phyloP scores from a whole-genome alignment of 768 basidiomycete genomes.

The Pisolithus albus region DNA sequence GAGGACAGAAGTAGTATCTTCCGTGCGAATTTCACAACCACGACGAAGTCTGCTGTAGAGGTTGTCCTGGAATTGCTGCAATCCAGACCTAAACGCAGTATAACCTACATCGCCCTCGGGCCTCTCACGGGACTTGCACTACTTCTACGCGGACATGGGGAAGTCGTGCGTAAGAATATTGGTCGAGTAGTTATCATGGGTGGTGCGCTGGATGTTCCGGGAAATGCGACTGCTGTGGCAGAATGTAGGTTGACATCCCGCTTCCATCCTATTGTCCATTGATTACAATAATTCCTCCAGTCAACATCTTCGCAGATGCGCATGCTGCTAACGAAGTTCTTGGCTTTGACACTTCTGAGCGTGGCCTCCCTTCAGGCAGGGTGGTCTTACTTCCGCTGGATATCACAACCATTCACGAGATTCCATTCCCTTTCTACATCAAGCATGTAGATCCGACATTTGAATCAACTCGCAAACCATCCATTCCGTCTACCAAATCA shows the following conservation, averaged over 20 bases:
- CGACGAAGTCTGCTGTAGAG: slow-evolving; percentile 43
- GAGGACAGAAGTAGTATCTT: slow-evolving; percentile 9
- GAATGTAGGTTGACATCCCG: slow-evolving; percentile 55
- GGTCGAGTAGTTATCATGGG: slow-evolving; percentile 87
- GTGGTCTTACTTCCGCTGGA: slow-evolving; percentile 73
- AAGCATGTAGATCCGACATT: slow-evolving; percentile 57
- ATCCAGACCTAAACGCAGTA: slow-evolving; percentile 40
- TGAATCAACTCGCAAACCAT: slow-evolving; percentile 41
- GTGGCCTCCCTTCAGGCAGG: slow-evolving; percentile 55
- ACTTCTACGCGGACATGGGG: slow-evolving; percentile 49
- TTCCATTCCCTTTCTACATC: slow-evolving; percentile 64
- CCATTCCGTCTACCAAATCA: slow-evolving; percentile 39
- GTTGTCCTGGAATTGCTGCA: slow-evolving; percentile 51
- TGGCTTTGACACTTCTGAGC: slow-evolving; percentile 30
- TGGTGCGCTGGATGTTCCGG: slow-evolving; percentile 87
- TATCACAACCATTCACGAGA: slow-evolving; percentile 71
- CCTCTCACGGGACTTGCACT: slow-evolving; percentile 77
- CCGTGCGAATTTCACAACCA: slow-evolving; percentile 42
- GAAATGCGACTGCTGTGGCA: slow-evolving; percentile 74
- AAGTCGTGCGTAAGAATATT: slow-evolving; percentile 48
- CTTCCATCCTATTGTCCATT: neutral
- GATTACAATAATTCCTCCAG: slow-evolving; percentile 30
- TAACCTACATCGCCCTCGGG: slow-evolving; percentile 70
- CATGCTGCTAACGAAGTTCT: slow-evolving; percentile 72
- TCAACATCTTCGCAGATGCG: slow-evolving; percentile 86